Evolutionary conservation across 208 protist genomes (phyloP), one percentile per base, ranked within the genome.

Genomic region (Acanthamoeba polyphaga): DNA sequence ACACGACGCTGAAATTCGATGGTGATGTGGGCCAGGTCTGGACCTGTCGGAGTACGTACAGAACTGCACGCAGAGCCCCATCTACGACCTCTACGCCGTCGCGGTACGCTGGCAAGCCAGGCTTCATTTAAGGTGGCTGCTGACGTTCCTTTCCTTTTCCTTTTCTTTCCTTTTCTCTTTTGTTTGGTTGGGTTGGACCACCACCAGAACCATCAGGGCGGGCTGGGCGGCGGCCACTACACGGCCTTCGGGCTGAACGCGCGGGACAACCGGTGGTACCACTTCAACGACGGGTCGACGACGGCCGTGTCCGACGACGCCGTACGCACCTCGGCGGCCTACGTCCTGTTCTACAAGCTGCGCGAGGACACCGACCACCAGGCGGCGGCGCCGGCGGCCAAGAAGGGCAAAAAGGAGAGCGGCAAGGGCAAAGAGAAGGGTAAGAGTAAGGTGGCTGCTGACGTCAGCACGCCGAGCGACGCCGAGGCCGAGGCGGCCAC

Each of bases 211-310:
- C 97, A 98, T 72, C 95, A 85, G 62, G 97, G 97, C 80, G 89
- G 95, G n/a, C 51, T 98, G 32, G 90, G 94, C 29, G 94, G 93
- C 66, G 97, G 97, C 51, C 97, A 98, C 87, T 98, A 97, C 85
- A 97, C 96, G n/a, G 95, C 95, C 27, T 97, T 46, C 74, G 32
- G 70, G 24, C 94, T 91, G 58, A 96, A 97, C 82, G 85, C 29
- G 72, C 58, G 94, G 38, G 90, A 55, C 76, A 51, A 91, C 29
- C 60, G 68, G 32, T 97, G 96, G 96, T 97, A 93, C 60, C 12
- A 76, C 15, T 96, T 97, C 68, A 97, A 96, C 94, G 96, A 97
- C 89, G 94, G 89, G 12, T 96, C 64, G 62, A 93, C 84, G 82
- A 89, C 29, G 51, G 43, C 27, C 29, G 80, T 89, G 22, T 29